A percentile compares a stretch with the other conserved stretches of the same genome.
Evolutionary conservation across 2,329 filamentous ascomycete species (phyloP).

Genomic region (Chaetomiaceae sp.): DNA sequence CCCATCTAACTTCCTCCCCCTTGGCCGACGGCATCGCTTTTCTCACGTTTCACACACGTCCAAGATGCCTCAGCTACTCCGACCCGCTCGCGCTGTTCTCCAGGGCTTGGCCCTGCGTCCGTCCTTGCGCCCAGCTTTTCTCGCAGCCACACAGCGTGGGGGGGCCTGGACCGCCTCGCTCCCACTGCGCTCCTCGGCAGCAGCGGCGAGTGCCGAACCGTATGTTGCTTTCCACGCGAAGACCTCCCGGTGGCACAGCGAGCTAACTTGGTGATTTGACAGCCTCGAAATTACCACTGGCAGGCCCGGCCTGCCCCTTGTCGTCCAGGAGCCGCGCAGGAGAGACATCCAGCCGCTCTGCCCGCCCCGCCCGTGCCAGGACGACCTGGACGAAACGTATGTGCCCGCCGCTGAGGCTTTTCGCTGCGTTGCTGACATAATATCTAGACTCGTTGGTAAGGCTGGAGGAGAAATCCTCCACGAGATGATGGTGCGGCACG

Average conservation of each 20-base stretch:
- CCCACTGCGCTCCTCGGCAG: too few species aligned
- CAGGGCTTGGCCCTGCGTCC: too few species aligned
- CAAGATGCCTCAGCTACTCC: too few species aligned
- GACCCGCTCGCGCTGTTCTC: too few species aligned
- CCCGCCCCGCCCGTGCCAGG: constrained; percentile 51
- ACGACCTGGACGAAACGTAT: constrained; percentile 75
- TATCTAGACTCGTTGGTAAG: constrained; percentile 73
- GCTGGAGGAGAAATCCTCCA: constrained; percentile 96
- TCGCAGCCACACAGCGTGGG: too few species aligned
- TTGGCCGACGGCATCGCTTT: constrained; percentile 33
- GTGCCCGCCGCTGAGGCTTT: constrained; percentile 29
- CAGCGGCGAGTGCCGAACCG: too few species aligned
- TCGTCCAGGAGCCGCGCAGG: constrained; percentile 48
- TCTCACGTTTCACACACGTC: constrained; percentile 44
- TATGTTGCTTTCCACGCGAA: too few species aligned
- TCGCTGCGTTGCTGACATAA: constrained; percentile 9
- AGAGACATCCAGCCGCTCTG: constrained; percentile 65
- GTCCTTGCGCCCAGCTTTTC: too few species aligned
- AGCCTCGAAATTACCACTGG: constrained; percentile 35
- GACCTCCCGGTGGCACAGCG: too few species aligned
- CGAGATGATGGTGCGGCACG: constrained; percentile 95
- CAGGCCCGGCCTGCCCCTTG: constrained; percentile 55
- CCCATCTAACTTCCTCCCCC: constrained; percentile 1
- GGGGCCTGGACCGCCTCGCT: too few species aligned
- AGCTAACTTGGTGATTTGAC: constrained; percentile 28